Evolutionary conservation across 2,329 filamentous ascomycete species (phyloP), one percentile per base, ranked within the genome.

Genomic region (Pseudogymnoascus sp.): DNA sequence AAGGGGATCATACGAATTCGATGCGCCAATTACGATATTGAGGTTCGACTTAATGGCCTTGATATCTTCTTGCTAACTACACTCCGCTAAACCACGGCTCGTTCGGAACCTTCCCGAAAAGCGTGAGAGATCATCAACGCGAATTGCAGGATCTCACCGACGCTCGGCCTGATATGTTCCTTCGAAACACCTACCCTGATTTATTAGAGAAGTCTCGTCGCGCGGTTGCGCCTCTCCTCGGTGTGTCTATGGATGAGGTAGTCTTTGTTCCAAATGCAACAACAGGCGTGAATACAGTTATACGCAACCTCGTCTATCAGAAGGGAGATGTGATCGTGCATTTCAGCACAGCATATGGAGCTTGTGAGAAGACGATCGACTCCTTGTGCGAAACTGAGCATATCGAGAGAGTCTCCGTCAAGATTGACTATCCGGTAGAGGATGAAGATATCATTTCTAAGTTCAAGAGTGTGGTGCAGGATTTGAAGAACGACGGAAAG

Each of bases 181-280:
- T 93, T 72, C 85, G 89, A 24, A 89, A 87, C 72, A 80, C 85
- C 2, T 86, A 86, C 64, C 82, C 86, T 0, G 69, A 75, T 1
- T 78, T 86, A 11, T 80, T 96, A 0, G 85, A 90, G 66, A 78
- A 82, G 66, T 82, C 82, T 5, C 86, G 90, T 5, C 75, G 74
- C 33, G 86, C 86, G 1, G 77, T 93, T 4, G 88, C 89, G 0
- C 72, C 77, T 19, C 72, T 91, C 14, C 78, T 96, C 64, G 83
- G 89, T 62, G 88, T 84, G 0, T 84, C 86, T 0, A 72, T 79
- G 0, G 81, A 88, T 14, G 85, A 87, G 10, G 78, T 90, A 35
- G 91, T 96, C 0, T 88, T 96, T 67, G 85, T 96, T 0, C 79
- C 84, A 64, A 96, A 96, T 72, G 91, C 91, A 3, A 95, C 90